Evolutionary conservation across 371 early-diverging fungal species (phyloP).

Genomic region (Phascolomyces articulosus): DNA sequence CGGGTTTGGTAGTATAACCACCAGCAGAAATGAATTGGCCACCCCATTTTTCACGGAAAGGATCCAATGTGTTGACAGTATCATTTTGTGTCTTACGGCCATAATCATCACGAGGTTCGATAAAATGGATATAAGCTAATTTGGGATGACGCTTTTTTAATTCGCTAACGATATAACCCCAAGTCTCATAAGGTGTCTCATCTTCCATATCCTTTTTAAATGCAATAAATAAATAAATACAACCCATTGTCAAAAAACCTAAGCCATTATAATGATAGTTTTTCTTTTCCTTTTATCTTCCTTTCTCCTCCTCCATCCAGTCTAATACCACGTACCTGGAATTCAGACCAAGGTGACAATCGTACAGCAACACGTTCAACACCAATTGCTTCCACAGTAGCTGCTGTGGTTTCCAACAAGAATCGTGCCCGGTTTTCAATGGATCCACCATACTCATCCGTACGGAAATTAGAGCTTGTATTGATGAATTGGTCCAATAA

Average conservation of each 20-base stretch:
- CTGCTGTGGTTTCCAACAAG: conserved; percentile 39
- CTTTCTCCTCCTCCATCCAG: too few relatives aligned
- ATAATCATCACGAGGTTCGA: conserved; percentile 29
- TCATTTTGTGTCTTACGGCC: conserved; percentile 10
- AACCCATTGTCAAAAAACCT: too few relatives aligned
- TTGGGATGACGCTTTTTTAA: conserved; percentile 24
- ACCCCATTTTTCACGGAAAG: conserved; percentile 33
- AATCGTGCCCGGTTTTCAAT: conserved; percentile 59
- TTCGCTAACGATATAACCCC: conserved; percentile 21
- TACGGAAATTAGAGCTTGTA: conserved; percentile 48
- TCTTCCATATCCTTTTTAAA: conserved; percentile 28
- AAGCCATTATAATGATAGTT: neutral
- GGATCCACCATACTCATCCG: conserved; percentile 62
- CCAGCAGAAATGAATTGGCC: conserved; percentile 31
- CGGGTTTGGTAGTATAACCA: conserved; percentile 21
- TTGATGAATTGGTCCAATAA: conserved; percentile 53
- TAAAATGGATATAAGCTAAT: conserved; percentile 35
- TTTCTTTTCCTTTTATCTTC: neutral
- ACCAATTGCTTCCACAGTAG: conserved; percentile 23
- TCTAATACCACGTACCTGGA: conserved; percentile 3
- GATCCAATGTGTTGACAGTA: conserved; percentile 17
- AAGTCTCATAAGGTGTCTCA: conserved; percentile 34
- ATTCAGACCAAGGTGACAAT: conserved; percentile 25
- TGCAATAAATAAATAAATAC: too few relatives aligned
- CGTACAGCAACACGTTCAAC: conserved; percentile 22